Evolutionary conservation across 2,329 filamentous ascomycete genomes (phyloP).

Genomic region (Colletotrichum echinochloae): DNA sequence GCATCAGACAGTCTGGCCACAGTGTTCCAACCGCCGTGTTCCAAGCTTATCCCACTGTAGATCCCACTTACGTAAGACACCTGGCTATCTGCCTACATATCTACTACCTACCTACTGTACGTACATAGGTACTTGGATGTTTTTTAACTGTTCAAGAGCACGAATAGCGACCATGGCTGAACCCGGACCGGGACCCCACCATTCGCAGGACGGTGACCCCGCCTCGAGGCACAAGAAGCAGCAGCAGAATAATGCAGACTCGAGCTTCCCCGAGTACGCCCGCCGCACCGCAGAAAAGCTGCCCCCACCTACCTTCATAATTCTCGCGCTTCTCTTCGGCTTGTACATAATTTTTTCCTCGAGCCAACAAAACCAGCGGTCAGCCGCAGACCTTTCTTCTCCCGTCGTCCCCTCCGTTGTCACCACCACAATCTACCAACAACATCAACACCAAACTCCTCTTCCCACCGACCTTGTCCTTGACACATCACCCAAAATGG

Average conservation of each 20-base stretch:
- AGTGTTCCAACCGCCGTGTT: slow-evolving; percentile 8
- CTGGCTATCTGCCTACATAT: background rate
- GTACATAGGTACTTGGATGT: too few species aligned
- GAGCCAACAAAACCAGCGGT: slow-evolving; percentile 42
- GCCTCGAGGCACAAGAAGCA: slow-evolving; percentile 45
- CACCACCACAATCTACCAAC: slow-evolving; percentile 40
- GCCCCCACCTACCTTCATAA: slow-evolving; percentile 58
- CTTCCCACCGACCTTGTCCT: slow-evolving; percentile 41
- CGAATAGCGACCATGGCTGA: slow-evolving; percentile 44
- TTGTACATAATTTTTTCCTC: slow-evolving; percentile 53
- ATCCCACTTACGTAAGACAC: background rate
- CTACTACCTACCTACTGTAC: background rate
- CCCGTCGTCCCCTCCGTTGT: slow-evolving; percentile 35
- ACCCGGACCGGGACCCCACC: slow-evolving; percentile 46
- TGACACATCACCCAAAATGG: slow-evolving; percentile 65
- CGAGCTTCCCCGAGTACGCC: slow-evolving; percentile 35
- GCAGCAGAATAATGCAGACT: slow-evolving; percentile 38
- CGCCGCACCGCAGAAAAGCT: slow-evolving; percentile 53
- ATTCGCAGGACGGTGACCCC: slow-evolving; percentile 48
- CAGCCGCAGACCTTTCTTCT: slow-evolving; percentile 45
- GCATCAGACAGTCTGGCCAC: slow-evolving; percentile 8
- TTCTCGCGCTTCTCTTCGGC: slow-evolving; percentile 53
- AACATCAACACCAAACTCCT: slow-evolving; percentile 45
- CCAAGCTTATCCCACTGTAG: slow-evolving; percentile 29
- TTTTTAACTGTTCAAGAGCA: too few species aligned